These are phyloP conservation scores for Gentiana straminea DNA, from an alignment of 257 asterid species.

Conservation along the genomic window DNA sequence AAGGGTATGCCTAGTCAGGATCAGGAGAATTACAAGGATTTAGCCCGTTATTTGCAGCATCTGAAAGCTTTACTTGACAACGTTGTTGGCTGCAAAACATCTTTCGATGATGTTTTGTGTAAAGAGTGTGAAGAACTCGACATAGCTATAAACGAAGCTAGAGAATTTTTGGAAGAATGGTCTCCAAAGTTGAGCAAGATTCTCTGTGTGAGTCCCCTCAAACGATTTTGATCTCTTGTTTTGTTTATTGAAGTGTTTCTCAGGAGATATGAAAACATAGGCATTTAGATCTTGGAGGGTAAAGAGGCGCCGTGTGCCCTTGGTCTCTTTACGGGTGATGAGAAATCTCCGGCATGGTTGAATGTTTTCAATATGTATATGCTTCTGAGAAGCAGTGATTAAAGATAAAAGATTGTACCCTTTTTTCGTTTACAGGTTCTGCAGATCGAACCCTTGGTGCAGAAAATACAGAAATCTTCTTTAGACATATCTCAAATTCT, in stretches of 20 bases:
- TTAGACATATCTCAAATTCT: constrained; percentile 40
- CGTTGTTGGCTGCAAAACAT: constrained; percentile 30
- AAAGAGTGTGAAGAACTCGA: constrained; percentile 74
- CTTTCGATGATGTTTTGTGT: constrained; percentile 35
- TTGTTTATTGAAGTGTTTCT: constrained; percentile 1
- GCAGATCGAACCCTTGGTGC: constrained; percentile 52
- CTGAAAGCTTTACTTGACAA: constrained; percentile 65
- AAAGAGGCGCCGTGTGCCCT: too few species aligned
- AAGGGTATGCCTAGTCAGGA: constrained; percentile 56
- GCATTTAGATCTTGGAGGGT: too few species aligned
- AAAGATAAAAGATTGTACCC: neutral
- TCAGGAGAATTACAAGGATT: constrained; percentile 46
- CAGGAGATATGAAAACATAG: neutral
- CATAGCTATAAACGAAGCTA: constrained; percentile 62
- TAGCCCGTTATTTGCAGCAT: constrained; percentile 53
- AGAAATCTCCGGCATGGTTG: too few species aligned
- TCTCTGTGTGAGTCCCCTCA: constrained; percentile 55
- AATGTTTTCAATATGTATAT: too few species aligned
- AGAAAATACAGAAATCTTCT: constrained; percentile 46
- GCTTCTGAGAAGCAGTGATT: too few species aligned
- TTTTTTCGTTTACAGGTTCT: constrained; percentile 37
- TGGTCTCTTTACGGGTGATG: too few species aligned
- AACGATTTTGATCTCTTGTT: constrained; percentile 2
- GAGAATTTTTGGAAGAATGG: constrained; percentile 88
- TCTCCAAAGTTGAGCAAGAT: constrained; percentile 86